phyloP scores from a whole-genome alignment of 352 stramenopile genomes.

The Phytophthora syringae region DNA sequence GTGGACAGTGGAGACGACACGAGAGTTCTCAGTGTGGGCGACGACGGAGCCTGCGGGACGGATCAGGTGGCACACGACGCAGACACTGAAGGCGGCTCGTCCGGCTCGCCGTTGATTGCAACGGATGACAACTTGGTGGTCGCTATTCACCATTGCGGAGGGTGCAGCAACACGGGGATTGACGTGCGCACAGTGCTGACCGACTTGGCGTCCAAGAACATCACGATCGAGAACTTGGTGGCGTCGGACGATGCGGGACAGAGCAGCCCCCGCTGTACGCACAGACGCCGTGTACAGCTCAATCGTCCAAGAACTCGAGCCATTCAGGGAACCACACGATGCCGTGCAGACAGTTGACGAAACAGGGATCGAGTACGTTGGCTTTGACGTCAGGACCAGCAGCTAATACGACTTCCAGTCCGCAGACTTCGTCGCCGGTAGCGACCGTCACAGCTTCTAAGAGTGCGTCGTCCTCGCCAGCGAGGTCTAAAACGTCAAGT shows the following conservation, averaged over 20 bases:
- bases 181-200: slow-evolving; percentile 46
- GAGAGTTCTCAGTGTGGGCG: slow-evolving; percentile 38
- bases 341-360: slow-evolving; percentile 4
- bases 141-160: slow-evolving; percentile 62
- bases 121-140: slow-evolving; percentile 55
- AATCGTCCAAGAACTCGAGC: slow-evolving; percentile 8
- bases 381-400: too few relatives aligned
- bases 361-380: background rate
- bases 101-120: slow-evolving; percentile 52
- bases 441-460: background rate
- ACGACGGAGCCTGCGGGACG: slow-evolving; percentile 38
- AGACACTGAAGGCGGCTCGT: slow-evolving; percentile 56
- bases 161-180: slow-evolving; percentile 53
- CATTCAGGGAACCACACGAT: slow-evolving; percentile 12
- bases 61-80: slow-evolving; percentile 54
- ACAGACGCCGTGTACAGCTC: slow-evolving; percentile 24
- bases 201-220: slow-evolving; percentile 42
- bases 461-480: background rate
- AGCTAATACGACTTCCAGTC: background rate
- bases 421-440: background rate
- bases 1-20: slow-evolving; percentile 35
- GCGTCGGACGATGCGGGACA: slow-evolving; percentile 15
- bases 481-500: background rate
- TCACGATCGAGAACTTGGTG: slow-evolving; percentile 47
- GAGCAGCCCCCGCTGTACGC: slow-evolving; percentile 21